phyloP scores from a whole-genome alignment of 2,329 filamentous ascomycete genomes.

The Trichocomaceae sp. region DNA sequence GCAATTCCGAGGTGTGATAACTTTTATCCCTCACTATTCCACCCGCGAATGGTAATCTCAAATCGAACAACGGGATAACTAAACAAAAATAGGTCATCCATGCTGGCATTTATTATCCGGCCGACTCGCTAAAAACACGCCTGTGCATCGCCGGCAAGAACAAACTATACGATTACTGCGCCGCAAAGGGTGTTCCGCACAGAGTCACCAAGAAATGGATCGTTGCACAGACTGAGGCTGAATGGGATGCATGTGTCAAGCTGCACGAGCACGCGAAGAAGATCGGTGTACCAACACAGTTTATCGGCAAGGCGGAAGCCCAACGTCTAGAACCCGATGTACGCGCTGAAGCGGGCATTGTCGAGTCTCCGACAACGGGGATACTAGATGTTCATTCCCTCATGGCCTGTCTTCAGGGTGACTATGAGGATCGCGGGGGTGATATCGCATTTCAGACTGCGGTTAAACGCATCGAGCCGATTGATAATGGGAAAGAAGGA shows the following conservation, averaged over 20 bases:
- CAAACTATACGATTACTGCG: slow-evolving; percentile 73
- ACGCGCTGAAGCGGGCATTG: slow-evolving; percentile 60
- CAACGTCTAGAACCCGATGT: slow-evolving; percentile 65
- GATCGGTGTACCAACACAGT: slow-evolving; percentile 63
- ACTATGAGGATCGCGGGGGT: slow-evolving; percentile 71
- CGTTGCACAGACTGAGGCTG: slow-evolving; percentile 70
- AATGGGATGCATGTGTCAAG: slow-evolving; percentile 54
- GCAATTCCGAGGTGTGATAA: slow-evolving; percentile 68
- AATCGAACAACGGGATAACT: too few species aligned
- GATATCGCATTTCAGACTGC: slow-evolving; percentile 62
- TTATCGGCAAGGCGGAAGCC: slow-evolving; percentile 60
- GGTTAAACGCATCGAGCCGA: slow-evolving; percentile 56
- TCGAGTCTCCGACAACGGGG: slow-evolving; percentile 81
- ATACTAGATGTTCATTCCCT: slow-evolving; percentile 82
- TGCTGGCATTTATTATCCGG: slow-evolving; percentile 85
- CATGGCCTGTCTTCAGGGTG: slow-evolving; percentile 72
- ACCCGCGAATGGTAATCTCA: too few species aligned
- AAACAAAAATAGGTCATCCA: slow-evolving; percentile 75
- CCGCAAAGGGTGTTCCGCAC: slow-evolving; percentile 59
- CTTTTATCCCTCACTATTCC: too few species aligned
- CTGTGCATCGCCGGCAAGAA: slow-evolving; percentile 74
- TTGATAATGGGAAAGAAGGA: slow-evolving; percentile 50
- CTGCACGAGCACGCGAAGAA: slow-evolving; percentile 49
- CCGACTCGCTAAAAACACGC: slow-evolving; percentile 66
- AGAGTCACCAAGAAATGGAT: slow-evolving; percentile 86